Evolutionary conservation across 305 asterid genomes (phyloP).

Genomic region (Fraxinus angustifolia): DNA sequence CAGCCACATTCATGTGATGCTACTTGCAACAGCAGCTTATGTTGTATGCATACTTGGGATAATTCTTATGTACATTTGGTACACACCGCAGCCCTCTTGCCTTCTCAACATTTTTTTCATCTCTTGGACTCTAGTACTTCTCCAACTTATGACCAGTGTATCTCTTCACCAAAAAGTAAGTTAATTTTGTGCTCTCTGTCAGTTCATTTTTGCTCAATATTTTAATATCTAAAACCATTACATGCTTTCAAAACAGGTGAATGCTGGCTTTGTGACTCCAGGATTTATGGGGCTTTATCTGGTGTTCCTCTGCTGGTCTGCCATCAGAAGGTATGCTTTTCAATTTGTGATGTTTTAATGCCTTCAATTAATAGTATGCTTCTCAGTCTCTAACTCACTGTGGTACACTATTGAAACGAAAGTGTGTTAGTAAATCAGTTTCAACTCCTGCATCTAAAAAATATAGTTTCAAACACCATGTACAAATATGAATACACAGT

Average conservation of each 20-base stretch:
- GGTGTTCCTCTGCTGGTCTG: constrained; percentile 60
- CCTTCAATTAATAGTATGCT: neutral
- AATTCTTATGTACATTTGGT: constrained; percentile 56
- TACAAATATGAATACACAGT: neutral
- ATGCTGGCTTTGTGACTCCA: constrained; percentile 42
- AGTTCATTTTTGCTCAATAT: neutral
- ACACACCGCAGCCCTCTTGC: constrained; percentile 46
- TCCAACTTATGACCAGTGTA: constrained; percentile 53
- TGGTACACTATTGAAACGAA: neutral
- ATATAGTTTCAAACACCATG: neutral
- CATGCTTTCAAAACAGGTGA: constrained; percentile 30
- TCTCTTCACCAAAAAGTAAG: constrained; percentile 51
- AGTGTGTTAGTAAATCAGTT: neutral
- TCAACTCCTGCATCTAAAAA: neutral
- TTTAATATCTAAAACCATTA: neutral
- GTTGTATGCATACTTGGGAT: constrained; percentile 46
- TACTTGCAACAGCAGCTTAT: constrained; percentile 41
- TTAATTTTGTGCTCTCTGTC: neutral
- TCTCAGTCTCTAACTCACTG: neutral
- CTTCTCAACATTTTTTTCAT: constrained; percentile 49
- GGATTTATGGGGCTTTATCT: constrained; percentile 52
- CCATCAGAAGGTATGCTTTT: constrained; percentile 40
- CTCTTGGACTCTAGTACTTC: constrained; percentile 51
- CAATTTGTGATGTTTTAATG: neutral
- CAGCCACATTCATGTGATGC: constrained; percentile 52